Evolutionary conservation across 306 rosid genomes (phyloP).

Genomic region (Lithocarpus polystachyus): DNA sequence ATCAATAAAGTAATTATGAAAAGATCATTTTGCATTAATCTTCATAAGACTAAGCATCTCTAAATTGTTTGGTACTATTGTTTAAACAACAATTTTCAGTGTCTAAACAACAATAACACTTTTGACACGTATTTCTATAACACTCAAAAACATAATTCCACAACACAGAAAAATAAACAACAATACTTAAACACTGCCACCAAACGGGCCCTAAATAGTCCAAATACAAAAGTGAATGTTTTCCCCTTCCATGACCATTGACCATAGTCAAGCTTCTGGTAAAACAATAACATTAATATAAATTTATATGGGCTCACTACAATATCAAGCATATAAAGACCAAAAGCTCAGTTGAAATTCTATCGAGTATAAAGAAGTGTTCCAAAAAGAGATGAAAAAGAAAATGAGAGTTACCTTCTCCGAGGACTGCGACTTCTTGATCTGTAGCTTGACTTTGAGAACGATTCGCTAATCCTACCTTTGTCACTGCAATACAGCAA

Average conservation of each 20-base stretch:
- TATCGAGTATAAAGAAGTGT: no score
- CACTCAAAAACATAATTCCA: no score
- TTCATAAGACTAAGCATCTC: neutral
- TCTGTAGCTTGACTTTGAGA: slow-evolving; percentile 44
- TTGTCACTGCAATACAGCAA: slow-evolving; percentile 65
- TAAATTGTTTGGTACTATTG: no score
- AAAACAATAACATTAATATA: neutral
- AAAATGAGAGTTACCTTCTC: slow-evolving; percentile 41
- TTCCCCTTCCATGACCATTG: neutral
- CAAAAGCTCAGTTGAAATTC: neutral
- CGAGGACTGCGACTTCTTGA: slow-evolving; percentile 88
- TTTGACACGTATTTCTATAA: no score
- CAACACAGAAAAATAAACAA: no score
- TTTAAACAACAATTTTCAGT: no score
- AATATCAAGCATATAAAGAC: neutral
- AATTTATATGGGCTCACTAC: neutral
- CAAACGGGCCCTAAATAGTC: neutral
- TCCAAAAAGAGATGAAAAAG: neutral
- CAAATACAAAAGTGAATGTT: neutral
- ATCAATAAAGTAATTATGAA: no score
- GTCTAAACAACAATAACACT: no score
- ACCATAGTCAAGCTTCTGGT: neutral
- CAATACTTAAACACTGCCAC: no score
- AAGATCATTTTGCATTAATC: neutral
- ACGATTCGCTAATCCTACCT: slow-evolving; percentile 67